These are phyloP conservation scores for Monosporascus sp. DNA, from an alignment of 2,329 filamentous ascomycete species.

Conservation along the genomic window DNA sequence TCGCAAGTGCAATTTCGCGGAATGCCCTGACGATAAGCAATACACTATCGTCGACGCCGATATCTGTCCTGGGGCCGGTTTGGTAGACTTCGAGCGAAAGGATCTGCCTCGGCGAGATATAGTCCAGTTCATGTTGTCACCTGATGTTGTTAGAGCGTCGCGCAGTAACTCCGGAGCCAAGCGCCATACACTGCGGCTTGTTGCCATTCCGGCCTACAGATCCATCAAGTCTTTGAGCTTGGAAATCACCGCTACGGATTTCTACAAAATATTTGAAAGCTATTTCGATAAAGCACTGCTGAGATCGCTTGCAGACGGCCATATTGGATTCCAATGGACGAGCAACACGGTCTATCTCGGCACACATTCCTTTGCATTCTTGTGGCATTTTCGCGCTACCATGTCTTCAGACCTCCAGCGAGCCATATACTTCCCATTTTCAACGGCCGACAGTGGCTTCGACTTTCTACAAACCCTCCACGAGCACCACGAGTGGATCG, in stretches of 20 bases:
- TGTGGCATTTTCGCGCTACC: background rate
- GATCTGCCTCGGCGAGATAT: background rate
- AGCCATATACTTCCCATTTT: background rate
- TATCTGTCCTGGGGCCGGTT: too few species aligned
- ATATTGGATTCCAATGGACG: background rate
- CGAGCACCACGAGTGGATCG: background rate
- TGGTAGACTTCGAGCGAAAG: background rate
- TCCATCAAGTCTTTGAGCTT: background rate
- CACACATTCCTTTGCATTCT: background rate
- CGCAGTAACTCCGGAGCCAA: too few species aligned
- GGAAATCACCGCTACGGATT: background rate
- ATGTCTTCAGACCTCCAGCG: fast-evolving
- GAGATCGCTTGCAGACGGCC: background rate
- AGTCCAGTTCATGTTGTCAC: background rate
- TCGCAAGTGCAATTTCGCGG: background rate
- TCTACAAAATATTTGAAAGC: background rate
- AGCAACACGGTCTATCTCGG: background rate
- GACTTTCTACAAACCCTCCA: background rate
- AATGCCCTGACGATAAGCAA: background rate
- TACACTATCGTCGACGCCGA: background rate
- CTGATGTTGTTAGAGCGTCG: background rate
- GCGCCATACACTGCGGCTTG: background rate
- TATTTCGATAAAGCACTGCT: background rate
- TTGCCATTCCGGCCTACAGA: background rate
- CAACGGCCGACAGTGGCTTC: background rate